Percentiles rank a stretch among this genome's conserved stretches.
These are phyloP conservation scores for Trypanosomatidae sp. DNA, from an alignment of 208 protist species.

Conservation along the genomic window DNA sequence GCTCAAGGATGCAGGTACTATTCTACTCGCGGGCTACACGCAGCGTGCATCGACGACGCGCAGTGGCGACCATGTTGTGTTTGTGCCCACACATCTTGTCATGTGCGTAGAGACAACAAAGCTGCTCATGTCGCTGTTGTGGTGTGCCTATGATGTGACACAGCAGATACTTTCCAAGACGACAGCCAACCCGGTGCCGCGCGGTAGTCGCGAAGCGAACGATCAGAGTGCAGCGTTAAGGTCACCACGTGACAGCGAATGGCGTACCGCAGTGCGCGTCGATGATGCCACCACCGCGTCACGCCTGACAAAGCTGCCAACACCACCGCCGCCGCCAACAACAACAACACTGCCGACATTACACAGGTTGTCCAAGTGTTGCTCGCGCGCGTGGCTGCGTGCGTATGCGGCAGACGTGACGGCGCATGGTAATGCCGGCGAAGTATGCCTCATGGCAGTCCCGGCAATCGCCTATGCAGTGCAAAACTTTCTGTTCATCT, in stretches of 20 bases:
- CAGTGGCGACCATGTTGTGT: no score
- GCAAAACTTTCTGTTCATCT: conserved; percentile 33
- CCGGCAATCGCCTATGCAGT: conserved; percentile 37
- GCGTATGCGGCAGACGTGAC: background rate
- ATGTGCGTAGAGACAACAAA: conserved; percentile 2
- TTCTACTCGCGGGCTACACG: background rate
- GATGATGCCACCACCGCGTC: background rate
- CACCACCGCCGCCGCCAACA: background rate
- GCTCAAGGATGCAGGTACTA: background rate
- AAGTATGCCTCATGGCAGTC: conserved; percentile 23
- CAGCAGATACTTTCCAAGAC: background rate
- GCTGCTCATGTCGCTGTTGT: background rate
- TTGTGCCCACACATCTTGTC: background rate
- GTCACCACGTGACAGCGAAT: no score
- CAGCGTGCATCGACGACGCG: background rate
- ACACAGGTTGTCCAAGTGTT: background rate
- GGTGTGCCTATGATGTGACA: background rate
- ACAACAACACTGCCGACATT: background rate
- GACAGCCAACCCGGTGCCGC: no score
- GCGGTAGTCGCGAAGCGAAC: no score
- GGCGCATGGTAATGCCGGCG: background rate
- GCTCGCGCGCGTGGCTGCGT: background rate
- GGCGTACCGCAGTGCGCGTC: no score
- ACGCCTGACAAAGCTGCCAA: background rate
- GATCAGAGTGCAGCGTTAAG: no score